Conservation (phyloP, 768 basidiomycete species). For the Tylopilus cervinicoccineus region DNA sequence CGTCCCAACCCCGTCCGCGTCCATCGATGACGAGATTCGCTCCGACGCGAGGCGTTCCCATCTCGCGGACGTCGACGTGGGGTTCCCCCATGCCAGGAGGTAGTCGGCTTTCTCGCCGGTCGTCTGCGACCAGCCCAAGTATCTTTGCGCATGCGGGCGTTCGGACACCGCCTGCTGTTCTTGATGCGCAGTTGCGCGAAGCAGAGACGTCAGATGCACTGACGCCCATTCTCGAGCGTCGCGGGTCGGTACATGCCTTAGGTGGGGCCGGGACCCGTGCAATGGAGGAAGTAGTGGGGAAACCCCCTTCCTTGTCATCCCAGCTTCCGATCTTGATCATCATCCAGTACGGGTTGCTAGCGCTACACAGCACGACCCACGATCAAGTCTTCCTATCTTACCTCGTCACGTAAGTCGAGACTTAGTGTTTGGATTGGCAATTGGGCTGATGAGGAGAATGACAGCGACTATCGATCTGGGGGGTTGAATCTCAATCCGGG, state of each 20-base stretch:
- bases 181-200: slow-evolving; percentile 62
- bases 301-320: slow-evolving; percentile 61
- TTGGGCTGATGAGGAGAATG: neutral
- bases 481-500: slow-evolving; percentile 89
- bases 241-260: slow-evolving; percentile 26
- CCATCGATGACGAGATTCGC: slow-evolving; percentile 25
- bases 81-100: slow-evolving; percentile 33
- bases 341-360: slow-evolving; percentile 84
- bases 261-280: slow-evolving; percentile 27
- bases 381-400: slow-evolving; percentile 92
- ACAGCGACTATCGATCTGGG: slow-evolving; percentile 76
- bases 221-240: slow-evolving; percentile 51
- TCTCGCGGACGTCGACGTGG: slow-evolving; percentile 26
- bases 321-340: slow-evolving; percentile 84
- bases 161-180: slow-evolving; percentile 67
- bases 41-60: slow-evolving; percentile 27
- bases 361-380: slow-evolving; percentile 84
- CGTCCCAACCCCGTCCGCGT: slow-evolving; percentile 20
- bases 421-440: neutral
- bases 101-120: slow-evolving; percentile 41
- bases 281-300: slow-evolving; percentile 42
- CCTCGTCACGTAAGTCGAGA: slow-evolving; percentile 47
- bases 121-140: slow-evolving; percentile 57
- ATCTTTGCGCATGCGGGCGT: slow-evolving; percentile 87
- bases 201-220: slow-evolving; percentile 39